Conservation (phyloP, 2,329 filamentous ascomycete species). For the Exophiala sp. region DNA sequence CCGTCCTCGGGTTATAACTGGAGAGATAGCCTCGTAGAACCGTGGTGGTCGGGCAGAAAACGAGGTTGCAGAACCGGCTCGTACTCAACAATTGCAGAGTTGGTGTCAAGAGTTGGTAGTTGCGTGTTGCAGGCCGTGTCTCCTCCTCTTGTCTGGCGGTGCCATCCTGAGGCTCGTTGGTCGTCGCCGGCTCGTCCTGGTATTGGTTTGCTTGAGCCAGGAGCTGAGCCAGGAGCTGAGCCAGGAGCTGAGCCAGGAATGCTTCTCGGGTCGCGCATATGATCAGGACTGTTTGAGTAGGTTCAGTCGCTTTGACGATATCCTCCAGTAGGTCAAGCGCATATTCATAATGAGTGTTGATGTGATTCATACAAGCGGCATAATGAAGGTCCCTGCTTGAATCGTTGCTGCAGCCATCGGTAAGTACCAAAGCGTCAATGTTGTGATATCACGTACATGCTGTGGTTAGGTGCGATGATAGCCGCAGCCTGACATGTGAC, state of each 20-base stretch:
- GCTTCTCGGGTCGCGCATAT: constrained; percentile 60
- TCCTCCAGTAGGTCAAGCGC: constrained; percentile 55
- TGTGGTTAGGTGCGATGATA: not conserved
- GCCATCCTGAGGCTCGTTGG: no score
- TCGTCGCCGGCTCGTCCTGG: constrained; percentile 6
- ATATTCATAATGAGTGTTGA: constrained; percentile 38
- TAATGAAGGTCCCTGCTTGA: not conserved
- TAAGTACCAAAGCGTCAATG: no score
- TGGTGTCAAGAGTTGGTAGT: constrained; percentile 50
- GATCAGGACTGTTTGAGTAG: constrained; percentile 59
- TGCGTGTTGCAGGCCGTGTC: constrained; percentile 3
- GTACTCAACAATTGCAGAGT: constrained; percentile 64
- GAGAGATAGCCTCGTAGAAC: constrained; percentile 72
- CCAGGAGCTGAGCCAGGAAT: constrained; percentile 58
- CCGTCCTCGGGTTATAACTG: constrained; percentile 32
- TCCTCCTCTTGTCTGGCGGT: no score
- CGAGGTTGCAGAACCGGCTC: constrained; percentile 61
- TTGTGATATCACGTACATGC: no score
- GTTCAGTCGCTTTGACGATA: constrained; percentile 51
- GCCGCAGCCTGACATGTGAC: not conserved
- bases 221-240: constrained; percentile 54
- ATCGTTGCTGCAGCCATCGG: not conserved
- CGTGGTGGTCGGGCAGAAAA: constrained; percentile 69
- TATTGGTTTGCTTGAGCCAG: constrained; percentile 25
- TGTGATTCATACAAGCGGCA: constrained; percentile 4